A percentile compares a stretch with the other conserved stretches of the same genome.
Evolutionary conservation across 352 stramenopile genomes (phyloP).

Genomic region (Phytophthora capsici): DNA sequence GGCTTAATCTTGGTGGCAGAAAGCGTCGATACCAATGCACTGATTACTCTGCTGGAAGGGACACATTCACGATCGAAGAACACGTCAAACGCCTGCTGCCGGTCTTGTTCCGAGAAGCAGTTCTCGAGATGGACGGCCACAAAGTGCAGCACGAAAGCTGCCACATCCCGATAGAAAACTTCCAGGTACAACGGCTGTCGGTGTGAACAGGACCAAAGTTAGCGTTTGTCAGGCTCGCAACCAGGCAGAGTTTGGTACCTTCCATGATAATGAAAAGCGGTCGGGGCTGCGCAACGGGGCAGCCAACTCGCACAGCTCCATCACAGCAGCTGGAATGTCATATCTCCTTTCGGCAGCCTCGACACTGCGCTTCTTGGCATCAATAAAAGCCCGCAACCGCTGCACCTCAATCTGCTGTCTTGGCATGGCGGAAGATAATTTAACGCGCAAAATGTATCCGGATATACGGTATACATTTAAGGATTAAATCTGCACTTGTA

Average conservation of each 20-base stretch:
- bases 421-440: too few species aligned
- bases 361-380: conserved; percentile 52
- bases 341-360: conserved; percentile 56
- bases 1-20: conserved; percentile 20
- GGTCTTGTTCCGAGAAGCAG: conserved; percentile 55
- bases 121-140: conserved; percentile 58
- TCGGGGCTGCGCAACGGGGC: conserved; percentile 39
- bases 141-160: conserved; percentile 58
- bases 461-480: too few species aligned
- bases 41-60: conserved; percentile 41
- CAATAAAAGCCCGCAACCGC: conserved; percentile 55
- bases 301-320: conserved; percentile 41
- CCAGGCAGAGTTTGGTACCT: conserved; percentile 39
- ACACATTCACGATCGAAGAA: conserved; percentile 59
- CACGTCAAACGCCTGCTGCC: conserved; percentile 51
- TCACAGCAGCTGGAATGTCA: conserved; percentile 42
- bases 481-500: too few species aligned
- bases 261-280: conserved; percentile 48
- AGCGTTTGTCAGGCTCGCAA: not conserved
- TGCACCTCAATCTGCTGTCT: conserved; percentile 23
- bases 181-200: conserved; percentile 59
- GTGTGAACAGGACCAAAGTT: not conserved
- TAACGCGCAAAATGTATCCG: too few species aligned
- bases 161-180: conserved; percentile 63
- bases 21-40: conserved; percentile 47